Conservation (phyloP, 2,329 filamentous ascomycete species). For the Drechslerella dactyloides region DNA sequence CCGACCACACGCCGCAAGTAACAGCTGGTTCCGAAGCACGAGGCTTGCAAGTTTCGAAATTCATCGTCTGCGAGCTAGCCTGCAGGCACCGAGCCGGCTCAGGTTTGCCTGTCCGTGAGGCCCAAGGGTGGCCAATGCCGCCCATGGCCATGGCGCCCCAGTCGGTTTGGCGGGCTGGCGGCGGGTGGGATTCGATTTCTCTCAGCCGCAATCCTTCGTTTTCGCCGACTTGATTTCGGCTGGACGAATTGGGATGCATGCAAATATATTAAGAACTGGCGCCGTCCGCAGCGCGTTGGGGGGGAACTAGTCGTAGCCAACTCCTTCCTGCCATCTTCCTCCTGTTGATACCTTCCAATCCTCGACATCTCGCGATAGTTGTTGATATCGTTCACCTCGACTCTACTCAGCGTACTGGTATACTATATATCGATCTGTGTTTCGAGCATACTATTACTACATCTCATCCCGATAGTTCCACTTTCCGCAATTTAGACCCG, state of each 20-base stretch:
- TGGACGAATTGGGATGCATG: slow-evolving; percentile 8
- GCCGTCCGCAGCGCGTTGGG: background rate
- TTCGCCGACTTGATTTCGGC: slow-evolving; percentile 23
- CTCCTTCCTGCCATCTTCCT: too few relatives aligned
- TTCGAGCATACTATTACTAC: too few relatives aligned
- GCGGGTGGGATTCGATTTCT: slow-evolving; percentile 14
- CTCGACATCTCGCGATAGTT: too few relatives aligned
- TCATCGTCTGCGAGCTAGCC: background rate
- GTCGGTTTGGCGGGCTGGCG: slow-evolving; percentile 9
- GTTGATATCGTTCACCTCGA: too few relatives aligned
- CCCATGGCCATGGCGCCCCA: background rate
- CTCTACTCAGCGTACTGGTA: too few relatives aligned
- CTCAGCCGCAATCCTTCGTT: slow-evolving; percentile 48
- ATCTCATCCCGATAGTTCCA: too few relatives aligned
- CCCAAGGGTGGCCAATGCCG: slow-evolving; percentile 12
- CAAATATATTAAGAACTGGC: slow-evolving; percentile 12
- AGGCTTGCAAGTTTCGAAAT: slow-evolving; percentile 12
- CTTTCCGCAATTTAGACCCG: background rate
- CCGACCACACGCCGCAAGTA: too few relatives aligned
- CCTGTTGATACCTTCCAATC: too few relatives aligned
- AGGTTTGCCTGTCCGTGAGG: slow-evolving; percentile 11
- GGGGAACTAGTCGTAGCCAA: too few relatives aligned
- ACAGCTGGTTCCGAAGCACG: too few relatives aligned
- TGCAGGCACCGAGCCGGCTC: slow-evolving; percentile 10
- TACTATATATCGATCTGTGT: too few relatives aligned